Evolutionary conservation across 202 grass and related monocot genomes (phyloP).

Genomic region (Schoenoplectus triqueter): DNA sequence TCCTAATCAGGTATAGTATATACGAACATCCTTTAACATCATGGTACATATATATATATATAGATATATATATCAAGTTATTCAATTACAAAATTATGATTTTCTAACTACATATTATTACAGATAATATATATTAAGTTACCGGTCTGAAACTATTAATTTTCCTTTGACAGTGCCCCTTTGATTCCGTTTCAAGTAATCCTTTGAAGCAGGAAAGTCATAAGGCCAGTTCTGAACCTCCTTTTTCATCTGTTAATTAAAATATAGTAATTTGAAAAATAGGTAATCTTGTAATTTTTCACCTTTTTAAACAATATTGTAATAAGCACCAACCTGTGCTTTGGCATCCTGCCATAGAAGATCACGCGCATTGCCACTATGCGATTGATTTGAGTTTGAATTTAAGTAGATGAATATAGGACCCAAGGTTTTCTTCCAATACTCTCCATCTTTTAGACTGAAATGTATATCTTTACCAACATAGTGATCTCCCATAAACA

Average conservation of each 20-base stretch:
- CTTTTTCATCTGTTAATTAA: slow-evolving; percentile 35
- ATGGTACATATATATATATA: too few relatives aligned
- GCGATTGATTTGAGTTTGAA: slow-evolving; percentile 36
- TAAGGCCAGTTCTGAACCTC: slow-evolving; percentile 74
- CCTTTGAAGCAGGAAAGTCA: slow-evolving; percentile 50
- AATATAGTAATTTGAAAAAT: slow-evolving; percentile 13
- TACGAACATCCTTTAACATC: too few relatives aligned
- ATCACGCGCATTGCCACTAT: not conserved
- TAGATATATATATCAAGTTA: too few relatives aligned
- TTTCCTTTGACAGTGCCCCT: slow-evolving; percentile 55
- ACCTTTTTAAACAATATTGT: not conserved
- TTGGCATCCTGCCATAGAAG: slow-evolving; percentile 74
- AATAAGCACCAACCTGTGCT: slow-evolving; percentile 36
- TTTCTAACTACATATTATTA: too few relatives aligned
- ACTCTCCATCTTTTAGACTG: slow-evolving; percentile 49
- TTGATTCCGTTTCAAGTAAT: slow-evolving; percentile 50
- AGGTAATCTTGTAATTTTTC: not conserved
- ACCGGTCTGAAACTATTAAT: slow-evolving; percentile 53
- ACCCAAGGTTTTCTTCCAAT: slow-evolving; percentile 78
- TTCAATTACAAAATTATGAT: too few relatives aligned
- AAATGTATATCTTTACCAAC: slow-evolving; percentile 44
- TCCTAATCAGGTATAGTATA: too few relatives aligned
- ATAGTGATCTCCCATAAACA: slow-evolving; percentile 67
- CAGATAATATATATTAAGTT: not conserved
- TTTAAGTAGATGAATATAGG: slow-evolving; percentile 80